Base-by-base conservation (phyloP, 2,329 filamentous ascomycete species). In the Penicillium sp. region DNA sequence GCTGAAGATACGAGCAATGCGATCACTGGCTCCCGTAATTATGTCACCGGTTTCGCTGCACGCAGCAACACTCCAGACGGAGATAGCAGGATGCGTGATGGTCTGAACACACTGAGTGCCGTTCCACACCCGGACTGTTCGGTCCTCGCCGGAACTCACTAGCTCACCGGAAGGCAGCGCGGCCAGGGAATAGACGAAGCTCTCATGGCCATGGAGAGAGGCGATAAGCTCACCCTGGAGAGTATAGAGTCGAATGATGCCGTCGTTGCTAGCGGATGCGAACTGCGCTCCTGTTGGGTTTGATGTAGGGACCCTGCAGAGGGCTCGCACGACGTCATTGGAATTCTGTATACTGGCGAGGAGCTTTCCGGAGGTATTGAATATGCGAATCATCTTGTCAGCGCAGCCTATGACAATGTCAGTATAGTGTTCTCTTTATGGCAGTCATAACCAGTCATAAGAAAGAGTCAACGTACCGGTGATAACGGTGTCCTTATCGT, bases 81-180 rank as follows among this genome's bases (percentile, higher is more conserved):
- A 97, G 45, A 97, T 94, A 8, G 93, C 93, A 9, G 93, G 93
- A 61, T 96, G 89, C 1, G 91, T 96, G 54, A 98, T 97, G 31
- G 91, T 96, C 69, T 98, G 93, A 37, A 95, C 72, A 65, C 91
- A 97, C 46, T 89, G 78, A 11, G 75, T 79, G 36, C 85, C 87
- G 57, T 80, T 84, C 93, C 94, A 98, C 64, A 98, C 75, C 42
- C 89, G 81, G 27, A 95, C 81, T 0, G 93, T 96, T n/a, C 93
- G 81, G 69, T 98, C 93, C 69, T 98, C 93, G 14, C 89, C 89
- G 1, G 89, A 83, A 67, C 91, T 97, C 40, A 94, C 86, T 24
- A 98, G 75, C 63, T 96, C 89, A 5, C 91, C 91, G 0, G 86
- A 84, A 0, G 91, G 87, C 8, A 95, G 72, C 18, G 80, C 77